Conservation (phyloP, 2,329 filamentous ascomycete genomes). For the Myriosclerotinia duriaeana region DNA sequence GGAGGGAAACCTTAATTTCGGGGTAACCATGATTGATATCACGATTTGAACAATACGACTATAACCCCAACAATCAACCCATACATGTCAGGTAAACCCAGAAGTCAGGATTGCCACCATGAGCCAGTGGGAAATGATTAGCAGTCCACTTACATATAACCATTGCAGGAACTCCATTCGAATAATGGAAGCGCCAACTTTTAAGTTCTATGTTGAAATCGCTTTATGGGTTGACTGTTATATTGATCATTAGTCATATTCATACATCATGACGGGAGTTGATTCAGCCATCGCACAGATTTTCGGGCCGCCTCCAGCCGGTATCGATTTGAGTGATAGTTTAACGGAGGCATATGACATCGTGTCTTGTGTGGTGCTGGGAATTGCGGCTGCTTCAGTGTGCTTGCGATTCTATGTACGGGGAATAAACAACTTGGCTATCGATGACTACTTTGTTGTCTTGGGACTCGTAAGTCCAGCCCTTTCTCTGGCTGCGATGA, state of each 20-base stretch:
- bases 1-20: no score
- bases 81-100: not conserved
- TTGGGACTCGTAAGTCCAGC: conserved; percentile 14
- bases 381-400: conserved; percentile 14
- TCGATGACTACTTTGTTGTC: conserved; percentile 16
- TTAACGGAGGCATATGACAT: conserved; percentile 8
- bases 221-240: conserved; percentile 10
- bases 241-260: not conserved
- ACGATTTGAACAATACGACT: no score
- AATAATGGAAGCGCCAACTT: not conserved
- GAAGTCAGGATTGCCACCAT: not conserved
- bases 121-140: conserved; percentile 3
- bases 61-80: not conserved
- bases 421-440: conserved; percentile 12
- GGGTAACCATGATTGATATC: no score
- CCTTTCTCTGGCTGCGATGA: not conserved
- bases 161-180: conserved; percentile 1
- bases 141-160: not conserved
- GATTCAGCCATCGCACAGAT: conserved; percentile 4
- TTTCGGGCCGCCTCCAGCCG: conserved; percentile 12
- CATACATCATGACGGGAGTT: not conserved
- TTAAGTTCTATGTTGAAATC: not conserved
- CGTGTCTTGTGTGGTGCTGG: conserved; percentile 17
- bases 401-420: conserved; percentile 16
- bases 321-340: conserved; percentile 13